Conservation (phyloP, 2,329 filamentous ascomycete species). For the Colletotrichum graminicola region DNA sequence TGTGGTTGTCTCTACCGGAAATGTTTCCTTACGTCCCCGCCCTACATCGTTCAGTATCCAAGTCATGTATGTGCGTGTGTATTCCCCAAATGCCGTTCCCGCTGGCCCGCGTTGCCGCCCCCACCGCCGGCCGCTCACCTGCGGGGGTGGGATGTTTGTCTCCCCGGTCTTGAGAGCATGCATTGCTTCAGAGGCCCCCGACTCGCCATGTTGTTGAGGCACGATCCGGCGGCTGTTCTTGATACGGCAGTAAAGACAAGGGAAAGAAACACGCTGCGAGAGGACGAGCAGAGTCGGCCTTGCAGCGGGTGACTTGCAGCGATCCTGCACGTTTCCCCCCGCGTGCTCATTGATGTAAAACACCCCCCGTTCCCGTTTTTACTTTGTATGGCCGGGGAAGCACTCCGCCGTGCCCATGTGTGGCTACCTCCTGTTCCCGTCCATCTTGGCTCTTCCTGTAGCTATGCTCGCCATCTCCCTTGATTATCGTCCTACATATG, state of each 20-base stretch:
- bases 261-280: neutral
- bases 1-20: neutral
- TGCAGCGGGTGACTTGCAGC: slow-evolving; percentile 16
- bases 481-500: slow-evolving; percentile 19
- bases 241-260: neutral
- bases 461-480: slow-evolving; percentile 5
- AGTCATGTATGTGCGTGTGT: neutral
- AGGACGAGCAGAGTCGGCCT: neutral
- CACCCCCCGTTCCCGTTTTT: neutral
- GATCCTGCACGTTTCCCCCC: slow-evolving; percentile 2
- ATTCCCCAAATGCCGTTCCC: neutral
- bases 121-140: neutral
- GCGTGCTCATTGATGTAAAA: neutral
- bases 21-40: slow-evolving; percentile 5
- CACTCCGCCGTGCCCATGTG: neutral
- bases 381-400: neutral
- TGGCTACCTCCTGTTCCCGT: neutral
- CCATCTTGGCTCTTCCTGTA: slow-evolving; percentile 5
- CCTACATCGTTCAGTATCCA: slow-evolving; percentile 4
- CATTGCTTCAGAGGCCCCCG: neutral
- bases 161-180: neutral
- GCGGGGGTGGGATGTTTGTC: neutral
- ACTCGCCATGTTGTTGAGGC: neutral
- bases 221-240: neutral
- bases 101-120: slow-evolving; percentile 14